Conservation (phyloP, 2,329 filamentous ascomycete genomes). For the Neocucurbitaria cava region DNA sequence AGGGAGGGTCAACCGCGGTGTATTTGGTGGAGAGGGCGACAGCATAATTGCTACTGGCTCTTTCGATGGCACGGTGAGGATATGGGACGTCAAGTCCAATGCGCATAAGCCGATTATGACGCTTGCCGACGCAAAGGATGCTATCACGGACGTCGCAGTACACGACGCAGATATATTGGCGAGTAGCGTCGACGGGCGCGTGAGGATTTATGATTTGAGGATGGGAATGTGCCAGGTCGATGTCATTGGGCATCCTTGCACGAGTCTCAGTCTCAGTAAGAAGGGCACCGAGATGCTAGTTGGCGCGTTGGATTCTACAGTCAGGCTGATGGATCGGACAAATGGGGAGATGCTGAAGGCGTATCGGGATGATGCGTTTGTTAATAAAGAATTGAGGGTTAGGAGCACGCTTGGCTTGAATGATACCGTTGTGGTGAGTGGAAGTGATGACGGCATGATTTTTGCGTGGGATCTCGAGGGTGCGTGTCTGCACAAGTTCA, state of each 20-base stretch:
- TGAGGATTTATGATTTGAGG: constrained; percentile 82
- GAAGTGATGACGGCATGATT: constrained; percentile 77
- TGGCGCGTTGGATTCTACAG: constrained; percentile 74
- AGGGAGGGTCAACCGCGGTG: constrained; percentile 77
- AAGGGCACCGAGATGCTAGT: constrained; percentile 79
- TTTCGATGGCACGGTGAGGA: constrained; percentile 75
- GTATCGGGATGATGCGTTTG: constrained; percentile 65
- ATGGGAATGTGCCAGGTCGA: constrained; percentile 67
- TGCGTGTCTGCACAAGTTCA: constrained; percentile 68
- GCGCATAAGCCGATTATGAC: constrained; percentile 72
- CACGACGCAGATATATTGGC: constrained; percentile 65
- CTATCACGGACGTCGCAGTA: constrained; percentile 59
- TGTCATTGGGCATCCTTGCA: constrained; percentile 65
- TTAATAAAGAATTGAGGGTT: constrained; percentile 75
- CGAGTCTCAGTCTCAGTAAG: constrained; percentile 72
- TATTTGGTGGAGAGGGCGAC: constrained; percentile 79
- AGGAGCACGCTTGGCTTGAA: constrained; percentile 76
- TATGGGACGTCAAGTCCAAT: constrained; percentile 63
- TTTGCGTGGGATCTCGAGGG: constrained; percentile 88
- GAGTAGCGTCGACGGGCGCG: constrained; percentile 83
- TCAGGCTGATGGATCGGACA: constrained; percentile 81
- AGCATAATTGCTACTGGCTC: constrained; percentile 74
- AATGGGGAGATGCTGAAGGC: constrained; percentile 76
- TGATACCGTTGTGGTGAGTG: constrained; percentile 80
- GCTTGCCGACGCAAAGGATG: constrained; percentile 75